phyloP scores from a whole-genome alignment of 2,329 filamentous ascomycete species.

The Alternaria ventricosa region DNA sequence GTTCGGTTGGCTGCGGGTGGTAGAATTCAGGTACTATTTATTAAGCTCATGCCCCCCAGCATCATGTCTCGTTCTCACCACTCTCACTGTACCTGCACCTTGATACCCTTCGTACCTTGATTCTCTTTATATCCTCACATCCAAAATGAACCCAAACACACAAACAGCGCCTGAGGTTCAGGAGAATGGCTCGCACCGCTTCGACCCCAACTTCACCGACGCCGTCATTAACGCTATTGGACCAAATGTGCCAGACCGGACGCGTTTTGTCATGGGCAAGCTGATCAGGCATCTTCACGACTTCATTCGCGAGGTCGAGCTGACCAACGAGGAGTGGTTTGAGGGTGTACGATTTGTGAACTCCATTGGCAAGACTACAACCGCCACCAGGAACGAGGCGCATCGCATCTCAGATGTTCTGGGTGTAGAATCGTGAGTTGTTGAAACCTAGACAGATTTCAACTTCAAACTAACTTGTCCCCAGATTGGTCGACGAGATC shows the following conservation, averaged over 20 bases:
- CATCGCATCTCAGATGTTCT: conserved; percentile 76
- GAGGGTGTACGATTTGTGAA: conserved; percentile 77
- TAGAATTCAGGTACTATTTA: conserved; percentile 19
- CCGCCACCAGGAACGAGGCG: conserved; percentile 74
- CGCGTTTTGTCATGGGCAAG: conserved; percentile 67
- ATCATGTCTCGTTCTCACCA: neutral
- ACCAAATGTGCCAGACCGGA: conserved; percentile 69
- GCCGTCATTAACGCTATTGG: conserved; percentile 77
- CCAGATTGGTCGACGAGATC: conserved; percentile 70
- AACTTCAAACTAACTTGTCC: neutral
- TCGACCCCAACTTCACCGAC: conserved; percentile 79
- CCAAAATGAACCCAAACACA: conserved; percentile 24
- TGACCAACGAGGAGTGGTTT: conserved; percentile 80
- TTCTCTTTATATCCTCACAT: neutral
- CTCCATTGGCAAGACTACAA: conserved; percentile 72
- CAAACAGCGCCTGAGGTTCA: conserved; percentile 31
- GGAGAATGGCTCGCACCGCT: conserved; percentile 50
- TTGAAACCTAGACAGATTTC: neutral
- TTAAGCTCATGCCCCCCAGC: conserved; percentile 19
- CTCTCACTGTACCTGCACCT: neutral
- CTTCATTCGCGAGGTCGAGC: conserved; percentile 77
- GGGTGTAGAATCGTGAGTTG: conserved; percentile 71
- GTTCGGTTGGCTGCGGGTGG: conserved; percentile 22
- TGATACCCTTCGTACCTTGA: neutral
- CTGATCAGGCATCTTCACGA: conserved; percentile 78